Conservation (phyloP, 306 rosid species). For the Carpinus viminea region DNA sequence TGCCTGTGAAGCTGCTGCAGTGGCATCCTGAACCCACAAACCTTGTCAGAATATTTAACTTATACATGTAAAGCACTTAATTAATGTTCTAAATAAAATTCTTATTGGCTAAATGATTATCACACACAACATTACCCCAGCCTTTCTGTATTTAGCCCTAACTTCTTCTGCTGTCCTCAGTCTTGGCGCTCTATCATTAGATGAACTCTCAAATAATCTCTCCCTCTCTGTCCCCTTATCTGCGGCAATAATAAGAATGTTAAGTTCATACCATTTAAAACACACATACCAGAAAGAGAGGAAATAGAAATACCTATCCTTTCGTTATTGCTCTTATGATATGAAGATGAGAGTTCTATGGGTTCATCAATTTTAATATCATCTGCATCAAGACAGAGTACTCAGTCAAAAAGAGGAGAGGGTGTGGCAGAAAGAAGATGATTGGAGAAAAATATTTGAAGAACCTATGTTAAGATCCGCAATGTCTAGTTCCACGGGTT, state of each 20-base stretch:
- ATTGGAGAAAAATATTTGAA: slow-evolving; percentile 22
- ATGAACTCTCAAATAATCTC: slow-evolving; percentile 56
- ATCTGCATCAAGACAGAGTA: slow-evolving; percentile 51
- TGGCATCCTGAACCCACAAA: slow-evolving; percentile 61
- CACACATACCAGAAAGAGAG: slow-evolving; percentile 19
- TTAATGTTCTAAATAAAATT: slow-evolving; percentile 30
- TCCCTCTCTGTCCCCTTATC: slow-evolving; percentile 60
- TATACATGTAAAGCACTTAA: slow-evolving; percentile 16
- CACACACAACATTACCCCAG: slow-evolving; percentile 26
- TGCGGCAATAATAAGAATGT: slow-evolving; percentile 34
- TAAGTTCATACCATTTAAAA: slow-evolving; percentile 12
- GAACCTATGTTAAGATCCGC: slow-evolving; percentile 66
- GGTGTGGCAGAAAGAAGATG: slow-evolving; percentile 1
- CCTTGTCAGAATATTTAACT: slow-evolving; percentile 29
- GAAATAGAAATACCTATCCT: slow-evolving; percentile 53
- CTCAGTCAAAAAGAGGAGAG: slow-evolving; percentile 22
- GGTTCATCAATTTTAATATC: slow-evolving; percentile 66
- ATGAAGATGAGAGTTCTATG: slow-evolving; percentile 32
- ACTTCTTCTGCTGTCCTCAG: slow-evolving; percentile 78
- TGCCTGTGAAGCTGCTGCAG: slow-evolving; percentile 73
- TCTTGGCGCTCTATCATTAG: slow-evolving; percentile 52
- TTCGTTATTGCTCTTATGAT: slow-evolving; percentile 37
- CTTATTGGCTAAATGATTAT: slow-evolving; percentile 7
- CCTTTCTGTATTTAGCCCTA: slow-evolving; percentile 79
- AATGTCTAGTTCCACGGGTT: slow-evolving; percentile 39